Conservation (phyloP, 1,284 basidiomycete genomes). For the Kwoniella shivajii region DNA sequence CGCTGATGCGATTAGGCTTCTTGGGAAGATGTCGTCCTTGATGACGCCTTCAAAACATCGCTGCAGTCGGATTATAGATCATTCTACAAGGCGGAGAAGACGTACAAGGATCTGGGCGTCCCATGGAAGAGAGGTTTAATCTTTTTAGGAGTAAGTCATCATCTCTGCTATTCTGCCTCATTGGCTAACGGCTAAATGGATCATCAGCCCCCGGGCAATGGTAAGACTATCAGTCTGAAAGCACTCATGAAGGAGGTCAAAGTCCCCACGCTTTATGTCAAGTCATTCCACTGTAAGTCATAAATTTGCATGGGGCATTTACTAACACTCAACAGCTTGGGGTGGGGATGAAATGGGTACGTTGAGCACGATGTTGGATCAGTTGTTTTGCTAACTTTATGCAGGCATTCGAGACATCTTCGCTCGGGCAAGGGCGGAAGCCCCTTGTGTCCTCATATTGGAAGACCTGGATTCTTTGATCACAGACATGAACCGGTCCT, state of each 20-base stretch:
- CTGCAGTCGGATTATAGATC: conserved; percentile 72
- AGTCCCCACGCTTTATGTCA: conserved; percentile 71
- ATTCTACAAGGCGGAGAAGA: conserved; percentile 70
- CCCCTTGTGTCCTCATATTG: conserved; percentile 73
- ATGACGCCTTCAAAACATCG: conserved; percentile 67
- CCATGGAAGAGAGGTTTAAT: conserved; percentile 70
- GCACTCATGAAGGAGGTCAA: conserved; percentile 52
- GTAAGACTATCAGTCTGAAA: conserved; percentile 80
- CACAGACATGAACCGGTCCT: conserved; percentile 72
- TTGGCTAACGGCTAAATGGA: not conserved
- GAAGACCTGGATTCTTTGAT: conserved; percentile 82
- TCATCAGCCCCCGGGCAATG: conserved; percentile 62
- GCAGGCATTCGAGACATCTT: conserved; percentile 38
- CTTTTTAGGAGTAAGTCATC: conserved; percentile 33
- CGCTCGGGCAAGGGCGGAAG: conserved; percentile 38
- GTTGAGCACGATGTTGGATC: not conserved
- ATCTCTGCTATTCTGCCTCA: not conserved
- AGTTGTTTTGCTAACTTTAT: not conserved
- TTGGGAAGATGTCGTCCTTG: conserved; percentile 64
- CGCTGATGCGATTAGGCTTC: conserved; percentile 25
- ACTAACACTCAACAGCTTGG: conserved; percentile 14
- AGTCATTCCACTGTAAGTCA: conserved; percentile 55
- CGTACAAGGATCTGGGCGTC: conserved; percentile 71
- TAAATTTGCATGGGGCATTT: not conserved
- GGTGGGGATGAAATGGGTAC: conserved; percentile 32